These are phyloP conservation scores for Gaeumannomyces tritici DNA, from an alignment of 2,329 filamentous ascomycete genomes.

Conservation along the genomic window DNA sequence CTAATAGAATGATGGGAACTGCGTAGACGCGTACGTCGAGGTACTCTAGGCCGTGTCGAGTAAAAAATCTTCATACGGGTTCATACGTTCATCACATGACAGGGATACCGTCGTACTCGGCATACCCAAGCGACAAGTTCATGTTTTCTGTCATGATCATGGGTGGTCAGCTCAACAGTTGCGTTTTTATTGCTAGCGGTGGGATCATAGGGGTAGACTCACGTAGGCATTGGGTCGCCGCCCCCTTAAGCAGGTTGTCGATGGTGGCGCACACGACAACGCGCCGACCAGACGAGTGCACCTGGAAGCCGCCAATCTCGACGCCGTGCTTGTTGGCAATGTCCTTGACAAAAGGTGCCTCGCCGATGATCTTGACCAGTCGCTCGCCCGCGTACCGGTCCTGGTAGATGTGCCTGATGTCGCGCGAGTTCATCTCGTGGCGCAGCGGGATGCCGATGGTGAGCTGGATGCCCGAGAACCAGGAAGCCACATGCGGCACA, in stretches of 20 bases:
- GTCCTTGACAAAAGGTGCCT: constrained; percentile 75
- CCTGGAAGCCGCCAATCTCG: constrained; percentile 93
- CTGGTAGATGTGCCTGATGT: constrained; percentile 91
- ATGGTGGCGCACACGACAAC: constrained; percentile 93
- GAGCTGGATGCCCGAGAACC: constrained; percentile 93
- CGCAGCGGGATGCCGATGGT: constrained; percentile 85
- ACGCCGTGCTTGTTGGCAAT: constrained; percentile 81
- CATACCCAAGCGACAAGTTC: constrained; percentile 84
- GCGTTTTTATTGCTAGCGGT: not conserved
- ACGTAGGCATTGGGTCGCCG: constrained; percentile 86
- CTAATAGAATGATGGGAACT: not conserved
- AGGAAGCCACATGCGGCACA: constrained; percentile 87
- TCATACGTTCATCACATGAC: constrained; percentile 25
- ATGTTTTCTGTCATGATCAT: constrained; percentile 60
- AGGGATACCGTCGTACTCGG: constrained; percentile 82
- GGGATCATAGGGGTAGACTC: constrained; percentile 25
- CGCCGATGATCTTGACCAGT: constrained; percentile 84
- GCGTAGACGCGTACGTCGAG: not conserved
- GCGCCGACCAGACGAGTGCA: constrained; percentile 78
- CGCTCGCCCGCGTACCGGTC: constrained; percentile 94
- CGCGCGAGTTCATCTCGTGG: constrained; percentile 78
- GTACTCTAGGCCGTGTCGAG: not conserved
- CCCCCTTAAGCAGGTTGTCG: constrained; percentile 89
- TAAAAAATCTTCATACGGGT: too few relatives aligned
- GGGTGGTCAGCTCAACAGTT: not conserved